Evolutionary conservation across 1,284 basidiomycete species (phyloP), one percentile per base, ranked within the genome.

Genomic region (Cryptococcus maquisensis): DNA sequence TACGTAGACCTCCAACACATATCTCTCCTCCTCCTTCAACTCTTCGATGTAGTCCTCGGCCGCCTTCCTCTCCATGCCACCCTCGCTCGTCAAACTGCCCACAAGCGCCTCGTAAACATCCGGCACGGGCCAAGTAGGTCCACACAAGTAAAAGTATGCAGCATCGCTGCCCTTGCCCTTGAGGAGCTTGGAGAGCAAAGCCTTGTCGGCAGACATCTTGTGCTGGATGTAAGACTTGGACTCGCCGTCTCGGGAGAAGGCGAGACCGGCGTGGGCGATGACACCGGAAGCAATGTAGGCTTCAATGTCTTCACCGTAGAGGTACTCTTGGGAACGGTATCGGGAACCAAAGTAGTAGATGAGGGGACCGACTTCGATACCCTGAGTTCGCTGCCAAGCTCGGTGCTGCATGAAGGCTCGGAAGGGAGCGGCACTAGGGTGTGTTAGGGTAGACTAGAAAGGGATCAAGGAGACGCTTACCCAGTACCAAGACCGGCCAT

Each of bases 291-390:
- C 79, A 53, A 96, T 84, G 72, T 81, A 82, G 0, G 81, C 81
- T 68, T 82, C 80, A 61, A 82, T 77, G 57, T 79, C 79, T 63
- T 79, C 78, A 37, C 78, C 77, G 76, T 98, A 98, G 21, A 98
- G 86, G 76, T 93, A 98, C 75, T 98, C 95, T 69, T 92, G 84
- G 37, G 88, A 86, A 69, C 90, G 88, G 77, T 97, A 87, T 54
- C 96, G 89, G 57, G 95, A 95, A 60, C 95, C 95, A 75, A 98
- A 98, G 82, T 97, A 98, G 81, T 98, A 98, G 73, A 96, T 87
- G 26, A 91, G 83, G 2, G 93, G 92, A 0, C 95, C 95, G 54
- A 94, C 84, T 52, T 88, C 81, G 65, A 87, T 78, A 48, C 88
- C 87, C 73, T 90, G 85, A 20, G 83, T 76, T 41, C 82, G 81